Evolutionary conservation across 495 filamentous ascomycete genomes (phyloP).

Genomic region (Aspergillus ellipticus): DNA sequence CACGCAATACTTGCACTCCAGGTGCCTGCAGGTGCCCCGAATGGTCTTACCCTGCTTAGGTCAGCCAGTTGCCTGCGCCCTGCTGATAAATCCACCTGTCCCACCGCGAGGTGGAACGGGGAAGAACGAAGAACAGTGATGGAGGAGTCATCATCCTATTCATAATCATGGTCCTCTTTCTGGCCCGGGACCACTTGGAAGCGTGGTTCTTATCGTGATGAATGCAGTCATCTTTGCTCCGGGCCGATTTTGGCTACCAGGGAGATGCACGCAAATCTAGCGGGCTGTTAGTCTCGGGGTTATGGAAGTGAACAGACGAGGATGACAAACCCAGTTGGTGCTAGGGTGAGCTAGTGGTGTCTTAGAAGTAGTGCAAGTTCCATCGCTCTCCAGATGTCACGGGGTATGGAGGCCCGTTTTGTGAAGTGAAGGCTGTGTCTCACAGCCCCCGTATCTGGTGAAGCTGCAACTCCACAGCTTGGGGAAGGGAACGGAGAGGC

Average conservation of each 20-base stretch:
- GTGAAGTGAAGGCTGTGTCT: too few relatives aligned
- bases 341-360: neutral
- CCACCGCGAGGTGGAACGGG: constrained; percentile 8
- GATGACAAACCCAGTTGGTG: neutral
- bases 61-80: constrained; percentile 5
- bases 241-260: neutral
- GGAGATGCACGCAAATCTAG: neutral
- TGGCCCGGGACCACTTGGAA: neutral
- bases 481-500: too few relatives aligned
- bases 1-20: constrained; percentile 40
- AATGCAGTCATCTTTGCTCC: neutral
- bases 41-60: too few relatives aligned
- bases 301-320: neutral
- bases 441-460: too few relatives aligned
- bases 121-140: constrained; percentile 3
- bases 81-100: constrained; percentile 28
- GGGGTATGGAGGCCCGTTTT: too few relatives aligned
- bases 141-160: neutral
- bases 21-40: constrained; percentile 25
- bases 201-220: neutral
- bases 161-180: neutral
- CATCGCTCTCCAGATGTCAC: neutral
- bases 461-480: too few relatives aligned
- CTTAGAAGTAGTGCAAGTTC: neutral
- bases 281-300: neutral